These are phyloP conservation scores for Stereum hirsutum DNA, from an alignment of 1,284 basidiomycete species.

Conservation along the genomic window DNA sequence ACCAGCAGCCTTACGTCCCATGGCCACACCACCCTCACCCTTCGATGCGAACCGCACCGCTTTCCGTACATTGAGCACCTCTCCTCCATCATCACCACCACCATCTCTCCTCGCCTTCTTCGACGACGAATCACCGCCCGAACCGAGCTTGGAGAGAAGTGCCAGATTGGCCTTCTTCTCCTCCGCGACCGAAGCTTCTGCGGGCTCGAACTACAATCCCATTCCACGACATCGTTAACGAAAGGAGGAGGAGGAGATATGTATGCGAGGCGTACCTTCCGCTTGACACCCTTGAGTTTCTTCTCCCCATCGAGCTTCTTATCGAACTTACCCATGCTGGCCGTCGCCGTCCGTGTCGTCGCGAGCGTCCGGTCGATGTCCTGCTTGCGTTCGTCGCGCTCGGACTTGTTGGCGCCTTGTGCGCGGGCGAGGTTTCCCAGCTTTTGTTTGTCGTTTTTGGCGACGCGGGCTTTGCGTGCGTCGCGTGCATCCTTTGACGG, in stretches of 20 bases:
- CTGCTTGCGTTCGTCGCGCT: conserved; percentile 50
- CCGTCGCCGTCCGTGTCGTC: conserved; percentile 79
- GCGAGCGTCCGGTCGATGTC: conserved; percentile 77
- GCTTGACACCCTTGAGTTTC: conserved; percentile 81
- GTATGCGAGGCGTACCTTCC: conserved; percentile 60
- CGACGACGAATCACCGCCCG: conserved; percentile 55
- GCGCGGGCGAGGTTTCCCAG: conserved; percentile 74
- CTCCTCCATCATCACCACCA: conserved; percentile 34
- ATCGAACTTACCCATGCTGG: conserved; percentile 92
- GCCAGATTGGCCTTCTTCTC: conserved; percentile 74
- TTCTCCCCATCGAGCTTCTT: conserved; percentile 86
- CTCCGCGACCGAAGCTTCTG: conserved; percentile 51
- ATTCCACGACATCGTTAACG: background rate
- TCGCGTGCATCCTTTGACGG: conserved; percentile 71
- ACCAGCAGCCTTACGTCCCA: conserved; percentile 24
- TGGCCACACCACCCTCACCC: conserved; percentile 52
- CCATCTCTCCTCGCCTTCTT: conserved; percentile 31
- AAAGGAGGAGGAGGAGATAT: background rate
- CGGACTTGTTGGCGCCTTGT: conserved; percentile 19
- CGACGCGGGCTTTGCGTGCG: conserved; percentile 71
- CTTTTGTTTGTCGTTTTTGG: conserved; percentile 82
- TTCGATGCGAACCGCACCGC: conserved; percentile 74
- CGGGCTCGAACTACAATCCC: conserved; percentile 77
- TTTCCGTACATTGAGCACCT: conserved; percentile 77
- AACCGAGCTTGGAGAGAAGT: conserved; percentile 72